Percentiles rank a stretch among this genome's conserved stretches.
Evolutionary conservation across 169 alveolate genomes (phyloP).

Genomic region (Blepharisma undulans): DNA sequence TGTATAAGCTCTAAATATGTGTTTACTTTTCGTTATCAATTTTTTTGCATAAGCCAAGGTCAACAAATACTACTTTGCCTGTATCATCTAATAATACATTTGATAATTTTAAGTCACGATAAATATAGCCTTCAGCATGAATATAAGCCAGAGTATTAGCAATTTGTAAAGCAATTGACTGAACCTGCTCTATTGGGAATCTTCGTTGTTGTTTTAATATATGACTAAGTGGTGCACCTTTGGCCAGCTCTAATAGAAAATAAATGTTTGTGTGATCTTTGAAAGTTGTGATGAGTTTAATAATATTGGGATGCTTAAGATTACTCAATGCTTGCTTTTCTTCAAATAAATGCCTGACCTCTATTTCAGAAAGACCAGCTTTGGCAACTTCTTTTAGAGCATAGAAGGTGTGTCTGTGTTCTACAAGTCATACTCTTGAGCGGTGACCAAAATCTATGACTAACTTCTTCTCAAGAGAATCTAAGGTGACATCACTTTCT

Average conservation of each 20-base stretch:
- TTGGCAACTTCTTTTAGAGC: constrained; percentile 34
- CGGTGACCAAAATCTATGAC: constrained; percentile 25
- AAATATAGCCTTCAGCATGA: constrained; percentile 21
- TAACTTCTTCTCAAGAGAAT: background rate
- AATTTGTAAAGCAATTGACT: constrained; percentile 17
- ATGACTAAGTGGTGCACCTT: constrained; percentile 33
- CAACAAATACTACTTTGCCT: constrained; percentile 18
- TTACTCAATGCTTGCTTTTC: constrained; percentile 23
- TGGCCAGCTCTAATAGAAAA: constrained; percentile 32
- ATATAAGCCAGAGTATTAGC: constrained; percentile 20
- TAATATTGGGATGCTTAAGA: constrained; percentile 10
- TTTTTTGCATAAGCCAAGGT: constrained; percentile 26
- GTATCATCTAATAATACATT: constrained; percentile 18
- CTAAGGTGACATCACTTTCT: background rate
- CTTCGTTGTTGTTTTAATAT: constrained; percentile 12
- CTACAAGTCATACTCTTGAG: constrained; percentile 32
- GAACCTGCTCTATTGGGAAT: constrained; percentile 24
- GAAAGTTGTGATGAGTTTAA: constrained; percentile 7
- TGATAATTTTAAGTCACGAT: constrained; percentile 29
- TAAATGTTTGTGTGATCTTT: constrained; percentile 19
- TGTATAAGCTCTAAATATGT: background rate
- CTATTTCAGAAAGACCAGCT: constrained; percentile 10
- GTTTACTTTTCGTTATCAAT: background rate
- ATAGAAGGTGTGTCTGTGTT: background rate
- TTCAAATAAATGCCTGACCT: constrained; percentile 30